Evolutionary conservation across 2,329 filamentous ascomycete species (phyloP), one percentile per base, ranked within the genome.

Genomic region (Aspergillus thermomutatus): DNA sequence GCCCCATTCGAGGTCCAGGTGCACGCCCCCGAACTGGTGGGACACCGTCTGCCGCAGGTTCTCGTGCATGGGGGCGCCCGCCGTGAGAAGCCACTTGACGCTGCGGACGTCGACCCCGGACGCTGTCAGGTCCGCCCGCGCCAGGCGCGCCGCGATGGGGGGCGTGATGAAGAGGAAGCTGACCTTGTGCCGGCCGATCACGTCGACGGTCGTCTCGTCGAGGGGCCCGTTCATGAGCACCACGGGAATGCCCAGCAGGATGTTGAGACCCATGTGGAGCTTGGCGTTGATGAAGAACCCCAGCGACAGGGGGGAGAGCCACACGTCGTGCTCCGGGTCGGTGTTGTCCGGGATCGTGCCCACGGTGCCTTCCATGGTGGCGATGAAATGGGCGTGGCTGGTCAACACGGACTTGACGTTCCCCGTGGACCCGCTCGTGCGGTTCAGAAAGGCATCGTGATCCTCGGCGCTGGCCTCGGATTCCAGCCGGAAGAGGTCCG

Each of bases 201-300:
- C 53, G 17, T 43, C 52, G 23, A 66, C 53, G 1, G 55, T 60
- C 14, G 52, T 52, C 46, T 61, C 57, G 43, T 64, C 61, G 31
- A 68, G 57, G 37, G 55, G 41, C 8, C 53, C 47, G 9, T 57
- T 23, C 54, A 64, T 62, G 6, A 68, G 54, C 8, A 68, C 55
- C n/a, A 68, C 66, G 8, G 65, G 66, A 31, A 68, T 67, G 10
- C 66, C 65, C 17, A 68, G 56, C 2, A 66, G 49, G 47, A 69
- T 63, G 54, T 69, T 69, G 8, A 68, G 53, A 1, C 61, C 60
- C 43, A 69, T 66, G 53, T 62, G 54, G 19, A 68, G 60, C 48
- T 68, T 69, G 11, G 66, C 60, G 50, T 68, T 69, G 56, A 69
- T 69, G 50, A 66, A 66, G 48, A 66, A 69, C 3, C 63, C 66